A percentile compares a stretch with the other conserved stretches of the same genome.
These are phyloP conservation scores for Talaromyces rugulosus DNA, from an alignment of 2,329 filamentous ascomycete species.

Conservation along the genomic window DNA sequence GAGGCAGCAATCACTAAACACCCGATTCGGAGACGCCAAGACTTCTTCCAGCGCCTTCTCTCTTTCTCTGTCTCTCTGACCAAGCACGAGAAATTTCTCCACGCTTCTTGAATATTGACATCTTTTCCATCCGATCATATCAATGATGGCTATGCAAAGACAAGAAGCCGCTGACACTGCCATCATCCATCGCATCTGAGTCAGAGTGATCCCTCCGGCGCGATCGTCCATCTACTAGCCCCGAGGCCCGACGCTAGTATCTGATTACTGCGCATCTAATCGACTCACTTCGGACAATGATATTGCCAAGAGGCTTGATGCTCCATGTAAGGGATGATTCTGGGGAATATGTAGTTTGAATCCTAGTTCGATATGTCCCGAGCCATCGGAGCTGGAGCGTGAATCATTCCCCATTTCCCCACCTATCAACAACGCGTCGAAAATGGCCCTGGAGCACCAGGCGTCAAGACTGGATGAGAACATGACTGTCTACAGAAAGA, in stretches of 20 bases:
- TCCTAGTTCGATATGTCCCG: not conserved
- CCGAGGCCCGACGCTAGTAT: not conserved
- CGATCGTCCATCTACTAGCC: not conserved
- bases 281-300: not conserved
- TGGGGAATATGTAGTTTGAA: not conserved
- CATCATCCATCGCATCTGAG: not conserved
- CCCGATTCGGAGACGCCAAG: not conserved
- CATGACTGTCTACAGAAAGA: not conserved
- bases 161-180: not conserved
- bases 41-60: not conserved
- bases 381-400: not conserved
- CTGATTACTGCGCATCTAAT: not conserved
- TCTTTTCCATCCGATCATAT: not conserved
- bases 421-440: too few species aligned
- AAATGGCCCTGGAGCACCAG: not conserved
- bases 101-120: not conserved
- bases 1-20: conserved; percentile 1
- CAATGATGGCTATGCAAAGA: not conserved
- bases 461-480: not conserved
- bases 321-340: too few species aligned
- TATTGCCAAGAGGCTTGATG: not conserved
- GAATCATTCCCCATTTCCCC: not conserved
- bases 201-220: not conserved
- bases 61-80: not conserved
- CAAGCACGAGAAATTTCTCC: not conserved